Evolutionary conservation across 2,329 filamentous ascomycete genomes (phyloP), one percentile per base, ranked within the genome.

Genomic region (Bipolaris oryzae): DNA sequence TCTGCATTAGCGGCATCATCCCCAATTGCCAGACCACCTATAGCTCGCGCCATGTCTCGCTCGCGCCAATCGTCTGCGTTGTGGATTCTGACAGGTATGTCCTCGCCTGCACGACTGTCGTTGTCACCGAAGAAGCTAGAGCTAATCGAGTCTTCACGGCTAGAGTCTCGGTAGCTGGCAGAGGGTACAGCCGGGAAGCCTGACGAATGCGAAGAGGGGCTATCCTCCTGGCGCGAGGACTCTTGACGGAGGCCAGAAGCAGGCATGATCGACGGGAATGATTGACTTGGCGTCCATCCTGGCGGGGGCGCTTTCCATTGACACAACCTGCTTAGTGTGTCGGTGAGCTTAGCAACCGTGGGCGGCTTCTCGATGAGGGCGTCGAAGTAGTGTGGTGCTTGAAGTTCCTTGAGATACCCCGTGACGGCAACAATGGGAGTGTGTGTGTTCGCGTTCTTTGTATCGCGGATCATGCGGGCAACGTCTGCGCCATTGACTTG

Each of bases 371-470:
- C 93, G 50, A 99, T 92, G 49, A 99, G 81, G 1, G 91, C 91
- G 74, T 98, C 93, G 71, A 99, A 99, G 76, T 97, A 91, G 77
- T 99, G 94, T 3, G 92, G 91, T 57, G 93, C 92, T 66, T 95
- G 93, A 2, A 99, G 82, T 72, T 99, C 95, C 74, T 98, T 98
- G n/a, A 99, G 81, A 75, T 99, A 99, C 6, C 95, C 94, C 3
- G 95, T 99, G 33, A 99, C 94, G 45, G 92, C 93, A 54, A 99
- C 92, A 60, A 99, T 96, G 0, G 95, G 95, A 0, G 95, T 99
- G 67, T 95, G 88, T 0, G 91, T 90, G 73, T 99, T 99, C 56
- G 91, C 87, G 74, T 97, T 97, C 79, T 94, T 95, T 1, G 94
- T 97, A 73, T 98, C 94, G 45, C 95, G 88, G 65, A 99, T 92